These are phyloP conservation scores for Peronosclerospora sorghi DNA, from an alignment of 352 stramenopile species.

Conservation along the genomic window DNA sequence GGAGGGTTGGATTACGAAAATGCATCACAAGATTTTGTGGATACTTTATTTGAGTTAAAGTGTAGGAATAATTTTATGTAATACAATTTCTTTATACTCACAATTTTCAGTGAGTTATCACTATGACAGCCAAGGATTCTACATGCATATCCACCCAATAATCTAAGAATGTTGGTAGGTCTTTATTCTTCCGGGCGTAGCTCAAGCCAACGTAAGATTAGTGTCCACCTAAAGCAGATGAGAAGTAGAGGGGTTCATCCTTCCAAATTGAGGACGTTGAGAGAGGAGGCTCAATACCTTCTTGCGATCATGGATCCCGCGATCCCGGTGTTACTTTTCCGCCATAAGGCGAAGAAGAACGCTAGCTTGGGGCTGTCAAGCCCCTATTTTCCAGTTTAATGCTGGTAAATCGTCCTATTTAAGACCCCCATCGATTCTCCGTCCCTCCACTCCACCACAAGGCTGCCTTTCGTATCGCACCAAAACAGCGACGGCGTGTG, in stretches of 20 bases:
- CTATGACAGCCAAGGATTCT: no score
- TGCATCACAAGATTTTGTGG: no score
- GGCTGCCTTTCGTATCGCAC: slow-evolving; percentile 24
- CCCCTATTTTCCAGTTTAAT: slow-evolving; percentile 6
- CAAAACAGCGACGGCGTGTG: slow-evolving; percentile 7
- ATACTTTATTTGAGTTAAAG: no score
- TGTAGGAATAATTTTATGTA: no score
- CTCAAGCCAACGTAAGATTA: slow-evolving; percentile 33
- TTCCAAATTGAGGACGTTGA: background rate
- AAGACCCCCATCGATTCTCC: slow-evolving; percentile 19
- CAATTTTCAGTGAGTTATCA: no score
- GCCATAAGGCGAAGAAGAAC: slow-evolving; percentile 14
- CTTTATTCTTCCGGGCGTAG: slow-evolving; percentile 30
- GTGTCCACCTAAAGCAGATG: slow-evolving; percentile 35
- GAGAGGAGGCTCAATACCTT: slow-evolving; percentile 47
- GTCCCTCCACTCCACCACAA: slow-evolving; percentile 5
- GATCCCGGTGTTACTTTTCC: slow-evolving; percentile 51
- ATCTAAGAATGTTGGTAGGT: no score
- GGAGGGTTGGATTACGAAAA: no score
- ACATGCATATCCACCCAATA: no score
- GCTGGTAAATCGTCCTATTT: background rate
- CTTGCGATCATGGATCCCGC: slow-evolving; percentile 69
- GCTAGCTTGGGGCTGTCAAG: slow-evolving; percentile 33
- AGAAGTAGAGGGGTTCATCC: background rate
- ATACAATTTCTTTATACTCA: no score